Evolutionary conservation across 805 yeast genomes (phyloP).

Genomic region (Metschnikowia gelsemii): DNA sequence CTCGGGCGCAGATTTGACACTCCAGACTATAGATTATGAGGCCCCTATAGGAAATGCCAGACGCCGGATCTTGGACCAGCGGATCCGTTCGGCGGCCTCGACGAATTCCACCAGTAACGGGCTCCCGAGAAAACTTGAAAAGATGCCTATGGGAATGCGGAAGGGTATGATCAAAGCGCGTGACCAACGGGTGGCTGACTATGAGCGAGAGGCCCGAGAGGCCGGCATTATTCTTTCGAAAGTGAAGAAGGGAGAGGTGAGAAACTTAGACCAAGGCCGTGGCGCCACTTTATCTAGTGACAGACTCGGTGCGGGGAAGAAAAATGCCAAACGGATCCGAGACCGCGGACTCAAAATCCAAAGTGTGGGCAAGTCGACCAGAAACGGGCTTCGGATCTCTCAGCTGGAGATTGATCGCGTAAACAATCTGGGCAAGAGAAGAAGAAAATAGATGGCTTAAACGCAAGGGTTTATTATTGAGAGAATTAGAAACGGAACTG

Average conservation of each 20-base stretch:
- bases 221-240: conserved; percentile 87
- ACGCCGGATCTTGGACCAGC: conserved; percentile 57
- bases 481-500: neutral
- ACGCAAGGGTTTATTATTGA: neutral
- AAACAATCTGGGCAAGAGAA: conserved; percentile 18
- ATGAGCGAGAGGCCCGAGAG: conserved; percentile 77
- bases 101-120: conserved; percentile 47
- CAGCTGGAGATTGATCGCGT: conserved; percentile 60
- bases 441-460: conserved; percentile 4
- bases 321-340: conserved; percentile 45
- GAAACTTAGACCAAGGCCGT: conserved; percentile 54
- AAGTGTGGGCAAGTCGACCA: conserved; percentile 72
- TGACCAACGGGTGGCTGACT: conserved; percentile 49
- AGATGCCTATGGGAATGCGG: conserved; percentile 86
- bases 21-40: conserved; percentile 59
- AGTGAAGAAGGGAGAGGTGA: conserved; percentile 62
- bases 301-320: conserved; percentile 49
- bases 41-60: conserved; percentile 70
- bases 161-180: conserved; percentile 75
- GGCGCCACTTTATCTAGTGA: conserved; percentile 52
- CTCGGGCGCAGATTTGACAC: conserved; percentile 69
- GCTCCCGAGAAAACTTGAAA: conserved; percentile 52
- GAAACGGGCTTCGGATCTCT: conserved; percentile 74
- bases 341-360: conserved; percentile 79
- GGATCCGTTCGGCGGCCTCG: conserved; percentile 48